Evolutionary conservation across 768 basidiomycete genomes (phyloP).

Genomic region (Calocera cornea): DNA sequence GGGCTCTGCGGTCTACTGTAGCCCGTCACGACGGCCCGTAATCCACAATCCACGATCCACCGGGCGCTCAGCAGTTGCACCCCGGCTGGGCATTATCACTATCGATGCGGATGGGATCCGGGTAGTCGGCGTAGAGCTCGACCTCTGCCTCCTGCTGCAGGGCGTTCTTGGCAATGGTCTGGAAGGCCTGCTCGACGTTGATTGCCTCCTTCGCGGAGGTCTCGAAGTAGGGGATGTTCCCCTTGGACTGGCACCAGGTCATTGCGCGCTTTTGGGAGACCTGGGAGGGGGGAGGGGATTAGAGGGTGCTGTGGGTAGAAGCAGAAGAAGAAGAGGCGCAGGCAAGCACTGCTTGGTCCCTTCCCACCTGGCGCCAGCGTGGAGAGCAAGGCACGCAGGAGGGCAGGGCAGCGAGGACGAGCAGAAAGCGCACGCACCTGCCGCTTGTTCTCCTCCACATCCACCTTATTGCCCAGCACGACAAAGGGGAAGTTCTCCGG

Average conservation of each 20-base stretch:
- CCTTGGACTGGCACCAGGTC: conserved; percentile 99
- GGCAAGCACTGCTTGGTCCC: no score
- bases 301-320: background rate
- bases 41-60: background rate
- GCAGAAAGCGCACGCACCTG: conserved; percentile 43
- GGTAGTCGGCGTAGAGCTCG: conserved; percentile 96
- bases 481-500: conserved; percentile 99
- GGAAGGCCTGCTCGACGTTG: conserved; percentile 99
- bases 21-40: background rate
- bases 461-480: conserved; percentile 99
- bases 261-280: conserved; percentile 99
- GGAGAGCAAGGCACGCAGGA: conserved; percentile 4
- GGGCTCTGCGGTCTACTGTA: no score
- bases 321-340: background rate
- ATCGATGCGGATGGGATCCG: conserved; percentile 95
- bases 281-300: conserved; percentile 29
- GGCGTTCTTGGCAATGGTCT: conserved; percentile 99
- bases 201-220: conserved; percentile 99
- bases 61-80: conserved; percentile 60
- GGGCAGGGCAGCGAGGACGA: background rate
- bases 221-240: conserved; percentile 99
- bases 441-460: conserved; percentile 95
- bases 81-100: conserved; percentile 80
- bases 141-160: conserved; percentile 94
- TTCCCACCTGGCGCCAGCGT: no score